These are phyloP conservation scores for Rhododendron williamsianum DNA, from an alignment of 148 eudicot species.

Conservation along the genomic window DNA sequence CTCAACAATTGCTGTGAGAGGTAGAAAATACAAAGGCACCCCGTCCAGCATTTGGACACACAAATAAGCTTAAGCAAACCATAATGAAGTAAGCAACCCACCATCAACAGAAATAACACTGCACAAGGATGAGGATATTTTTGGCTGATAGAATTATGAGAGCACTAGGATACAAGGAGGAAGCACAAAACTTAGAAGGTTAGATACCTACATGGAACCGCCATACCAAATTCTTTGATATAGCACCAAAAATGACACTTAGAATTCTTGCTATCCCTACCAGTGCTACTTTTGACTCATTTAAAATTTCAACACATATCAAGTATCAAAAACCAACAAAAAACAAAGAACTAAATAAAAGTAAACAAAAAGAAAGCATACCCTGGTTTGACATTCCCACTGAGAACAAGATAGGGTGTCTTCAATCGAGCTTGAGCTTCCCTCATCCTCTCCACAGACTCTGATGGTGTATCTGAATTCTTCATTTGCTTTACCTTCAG, in stretches of 20 bases:
- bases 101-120: background rate
- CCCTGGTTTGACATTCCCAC: constrained; percentile 95
- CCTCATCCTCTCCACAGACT: constrained; percentile 89
- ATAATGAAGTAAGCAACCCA: background rate
- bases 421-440: constrained; percentile 72
- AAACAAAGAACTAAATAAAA: background rate
- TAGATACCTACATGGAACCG: background rate
- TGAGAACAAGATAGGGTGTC: constrained; percentile 86
- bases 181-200: background rate
- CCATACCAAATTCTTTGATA: background rate
- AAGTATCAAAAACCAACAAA: background rate
- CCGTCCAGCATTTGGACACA: background rate
- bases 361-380: constrained; percentile 24
- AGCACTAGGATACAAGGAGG: background rate
- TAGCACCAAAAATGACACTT: background rate
- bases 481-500: constrained; percentile 86
- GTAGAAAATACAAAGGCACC: background rate
- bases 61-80: background rate
- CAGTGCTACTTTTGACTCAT: background rate
- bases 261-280: background rate
- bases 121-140: background rate
- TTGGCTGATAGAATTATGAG: too few species aligned
- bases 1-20: background rate
- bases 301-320: background rate
- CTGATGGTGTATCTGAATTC: constrained; percentile 80